Conservation (phyloP, 768 basidiomycete genomes). For the Naganishia randhawae region DNA sequence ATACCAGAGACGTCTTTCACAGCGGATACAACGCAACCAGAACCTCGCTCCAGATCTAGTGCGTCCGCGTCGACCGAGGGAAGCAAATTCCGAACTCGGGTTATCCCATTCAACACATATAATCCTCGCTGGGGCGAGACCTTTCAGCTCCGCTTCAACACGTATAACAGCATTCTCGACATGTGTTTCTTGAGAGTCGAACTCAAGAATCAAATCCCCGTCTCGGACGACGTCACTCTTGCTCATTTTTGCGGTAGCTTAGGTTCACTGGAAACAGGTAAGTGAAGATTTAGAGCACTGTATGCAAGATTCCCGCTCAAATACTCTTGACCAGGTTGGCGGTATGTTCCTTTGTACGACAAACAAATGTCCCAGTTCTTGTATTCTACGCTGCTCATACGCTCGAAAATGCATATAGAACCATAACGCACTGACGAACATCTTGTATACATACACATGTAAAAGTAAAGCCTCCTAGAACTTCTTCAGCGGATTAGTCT, state of each 20-base stretch:
- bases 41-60: conserved; percentile 16
- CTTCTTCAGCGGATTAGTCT: conserved; percentile 76
- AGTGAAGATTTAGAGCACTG: conserved; percentile 35
- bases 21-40: background rate
- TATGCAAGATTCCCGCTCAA: background rate
- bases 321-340: conserved; percentile 62
- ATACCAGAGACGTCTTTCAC: conserved; percentile 57
- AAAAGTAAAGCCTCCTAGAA: conserved; percentile 51
- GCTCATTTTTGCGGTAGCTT: conserved; percentile 72
- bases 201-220: conserved; percentile 63
- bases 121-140: conserved; percentile 81
- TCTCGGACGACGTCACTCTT: conserved; percentile 62
- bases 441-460: background rate
- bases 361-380: conserved; percentile 78
- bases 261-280: conserved; percentile 69
- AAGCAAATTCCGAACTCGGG: conserved; percentile 56
- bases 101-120: conserved; percentile 82
- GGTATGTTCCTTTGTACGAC: conserved; percentile 86
- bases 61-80: background rate
- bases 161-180: conserved; percentile 64
- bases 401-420: background rate
- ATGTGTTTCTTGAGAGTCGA: conserved; percentile 78
- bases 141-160: conserved; percentile 60
- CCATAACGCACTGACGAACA: background rate
- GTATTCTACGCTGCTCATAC: conserved; percentile 69